Evolutionary conservation across 441 rosid species (phyloP).

Genomic region (Kokia cookei): DNA sequence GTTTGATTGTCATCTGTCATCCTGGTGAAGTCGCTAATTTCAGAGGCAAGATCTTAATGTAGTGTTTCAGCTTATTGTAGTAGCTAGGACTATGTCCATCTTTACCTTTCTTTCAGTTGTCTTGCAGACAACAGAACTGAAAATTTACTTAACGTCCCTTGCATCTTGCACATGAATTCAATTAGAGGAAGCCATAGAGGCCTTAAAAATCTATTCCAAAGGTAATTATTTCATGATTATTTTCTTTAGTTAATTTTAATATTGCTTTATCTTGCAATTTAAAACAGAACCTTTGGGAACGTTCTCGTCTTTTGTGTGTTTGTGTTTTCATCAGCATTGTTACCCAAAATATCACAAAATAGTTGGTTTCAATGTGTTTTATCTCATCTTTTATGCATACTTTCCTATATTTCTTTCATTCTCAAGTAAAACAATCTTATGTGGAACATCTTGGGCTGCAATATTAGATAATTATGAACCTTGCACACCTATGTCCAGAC

Average conservation of each 20-base stretch:
- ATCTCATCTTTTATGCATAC: neutral
- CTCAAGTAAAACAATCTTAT: neutral
- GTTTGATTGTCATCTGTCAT: conserved; percentile 81
- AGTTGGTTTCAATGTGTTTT: neutral
- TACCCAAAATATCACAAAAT: neutral
- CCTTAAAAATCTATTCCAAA: conserved; percentile 58
- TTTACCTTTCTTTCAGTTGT: neutral
- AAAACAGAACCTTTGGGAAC: neutral
- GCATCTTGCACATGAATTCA: conserved; percentile 91
- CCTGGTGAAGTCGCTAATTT: conserved; percentile 56
- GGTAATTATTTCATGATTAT: conserved; percentile 32
- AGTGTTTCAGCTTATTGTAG: conserved; percentile 5
- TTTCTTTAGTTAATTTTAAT: neutral
- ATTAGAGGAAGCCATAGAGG: conserved; percentile 79
- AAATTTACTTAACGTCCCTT: conserved; percentile 38
- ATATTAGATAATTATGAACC: neutral
- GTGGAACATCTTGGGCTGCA: neutral
- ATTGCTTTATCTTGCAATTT: neutral
- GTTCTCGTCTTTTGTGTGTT: neutral
- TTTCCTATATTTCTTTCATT: neutral
- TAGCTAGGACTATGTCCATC: conserved; percentile 1
- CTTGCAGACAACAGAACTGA: conserved; percentile 39
- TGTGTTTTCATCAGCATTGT: neutral
- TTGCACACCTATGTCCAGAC: neutral
- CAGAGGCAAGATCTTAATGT: conserved; percentile 35